A percentile compares a stretch with the other conserved stretches of the same genome.
phyloP scores from a whole-genome alignment of 805 yeast species.

The Kazachstania martiniae region DNA sequence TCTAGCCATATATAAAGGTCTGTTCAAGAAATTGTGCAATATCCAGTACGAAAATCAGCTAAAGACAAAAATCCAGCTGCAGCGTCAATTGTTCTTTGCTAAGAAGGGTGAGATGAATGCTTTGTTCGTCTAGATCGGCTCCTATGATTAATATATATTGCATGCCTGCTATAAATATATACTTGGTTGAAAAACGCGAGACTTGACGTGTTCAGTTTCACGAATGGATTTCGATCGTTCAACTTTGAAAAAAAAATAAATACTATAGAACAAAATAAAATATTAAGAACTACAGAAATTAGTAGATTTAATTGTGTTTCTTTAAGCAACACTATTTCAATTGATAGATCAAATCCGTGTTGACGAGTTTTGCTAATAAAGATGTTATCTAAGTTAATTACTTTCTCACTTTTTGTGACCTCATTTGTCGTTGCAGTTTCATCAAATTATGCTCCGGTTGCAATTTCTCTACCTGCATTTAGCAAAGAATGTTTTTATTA shows the following conservation, averaged over 20 bases:
- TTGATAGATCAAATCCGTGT: too few relatives aligned
- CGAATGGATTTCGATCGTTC: too few relatives aligned
- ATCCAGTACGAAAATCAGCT: neutral
- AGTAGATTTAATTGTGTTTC: too few relatives aligned
- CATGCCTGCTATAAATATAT: too few relatives aligned
- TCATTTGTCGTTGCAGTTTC: constrained; percentile 10
- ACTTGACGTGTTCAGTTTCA: too few relatives aligned
- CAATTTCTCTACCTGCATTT: constrained; percentile 31
- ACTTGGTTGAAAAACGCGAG: too few relatives aligned
- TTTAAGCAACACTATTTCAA: too few relatives aligned
- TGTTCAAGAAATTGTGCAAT: constrained; percentile 10
- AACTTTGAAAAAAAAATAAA: too few relatives aligned
- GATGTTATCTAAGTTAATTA: constrained; percentile 1
- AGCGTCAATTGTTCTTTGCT: constrained; percentile 43
- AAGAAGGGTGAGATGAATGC: constrained; percentile 55
- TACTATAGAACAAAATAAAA: too few relatives aligned
- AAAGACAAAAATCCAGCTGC: constrained; percentile 19
- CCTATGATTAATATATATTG: neutral
- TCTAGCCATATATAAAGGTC: constrained; percentile 14
- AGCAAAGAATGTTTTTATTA: constrained; percentile 35
- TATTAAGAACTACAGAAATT: too few relatives aligned
- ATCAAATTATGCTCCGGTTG: constrained; percentile 26
- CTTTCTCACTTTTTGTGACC: constrained; percentile 1
- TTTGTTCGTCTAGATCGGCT: constrained; percentile 8
- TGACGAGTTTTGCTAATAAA: too few relatives aligned